Evolutionary conservation across 768 basidiomycete species (phyloP), one percentile per base, ranked within the genome.

Genomic region (Psilocybe azurescens): DNA sequence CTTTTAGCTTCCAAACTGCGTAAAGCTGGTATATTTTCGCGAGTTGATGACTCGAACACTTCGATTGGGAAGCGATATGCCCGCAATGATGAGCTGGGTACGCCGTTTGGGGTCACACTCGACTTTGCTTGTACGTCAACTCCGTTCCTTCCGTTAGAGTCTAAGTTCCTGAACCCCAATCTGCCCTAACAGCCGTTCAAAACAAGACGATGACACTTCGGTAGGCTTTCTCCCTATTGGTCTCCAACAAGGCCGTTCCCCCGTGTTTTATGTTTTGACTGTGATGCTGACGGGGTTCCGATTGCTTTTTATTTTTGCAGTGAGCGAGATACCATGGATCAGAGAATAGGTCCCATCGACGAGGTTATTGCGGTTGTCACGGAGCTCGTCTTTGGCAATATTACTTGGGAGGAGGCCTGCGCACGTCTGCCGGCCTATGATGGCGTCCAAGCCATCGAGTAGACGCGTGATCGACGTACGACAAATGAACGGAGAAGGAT

Each of bases 41-140:
- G 95, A 55, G 96, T 99, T 2, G 97, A 99, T 74, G 97, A 99
- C 73, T 99, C 96, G 24, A 93, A 90, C 68, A 89, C 91, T 36
- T 90, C 94, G 7, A 99, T 99, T 71, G 97, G 97, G 46, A 96
- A 93, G 79, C 94, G 97, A 13, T 99, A 99, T 77, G 89, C 97
- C 11, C 87, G 97, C 61, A 99, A 99, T 77, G 97, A 99, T 77
- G 97, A 99, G 78, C 85, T 99, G 49, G 97, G 97, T 65, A 99
- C 97, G 32, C 97, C 97, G 1, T 99, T 91, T 75, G 97, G 97
- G 53, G 83, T 97, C 60, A 99, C 97, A 1, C 83, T 99, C 59
- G 97, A 98, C 76, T 98, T 99, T 78, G 97, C 96, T 55, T 83
- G 81, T 82, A 75, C 71, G 80, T 80, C 54, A 59, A 32, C 51